Conservation (phyloP, 1,284 basidiomycete genomes). For the Acaromyces ingoldii region DNA sequence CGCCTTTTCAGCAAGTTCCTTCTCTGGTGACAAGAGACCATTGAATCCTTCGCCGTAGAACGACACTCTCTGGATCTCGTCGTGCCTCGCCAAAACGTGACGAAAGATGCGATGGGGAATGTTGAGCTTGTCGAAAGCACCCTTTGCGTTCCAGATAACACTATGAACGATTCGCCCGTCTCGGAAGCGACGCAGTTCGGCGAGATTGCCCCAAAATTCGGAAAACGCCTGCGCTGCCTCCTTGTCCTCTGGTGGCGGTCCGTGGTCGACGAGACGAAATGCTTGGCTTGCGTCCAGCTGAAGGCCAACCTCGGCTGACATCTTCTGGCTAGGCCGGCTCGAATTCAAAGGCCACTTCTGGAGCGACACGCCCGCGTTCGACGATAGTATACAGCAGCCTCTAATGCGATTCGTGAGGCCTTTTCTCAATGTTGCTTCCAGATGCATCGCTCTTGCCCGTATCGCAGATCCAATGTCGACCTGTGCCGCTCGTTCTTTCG, state of each 20-base stretch:
- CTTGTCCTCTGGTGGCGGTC: conserved; percentile 57
- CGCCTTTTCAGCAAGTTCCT: conserved; percentile 35
- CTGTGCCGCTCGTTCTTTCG: not conserved
- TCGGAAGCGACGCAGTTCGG: conserved; percentile 93
- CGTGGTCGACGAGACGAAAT: conserved; percentile 48
- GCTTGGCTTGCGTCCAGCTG: conserved; percentile 38
- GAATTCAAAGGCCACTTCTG: conserved; percentile 22
- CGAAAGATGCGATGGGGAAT: conserved; percentile 72
- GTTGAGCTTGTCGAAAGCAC: conserved; percentile 58
- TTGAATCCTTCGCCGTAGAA: conserved; percentile 63
- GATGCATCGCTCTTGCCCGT: too few species aligned
- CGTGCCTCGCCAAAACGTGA: conserved; percentile 72
- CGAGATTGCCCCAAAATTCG: conserved; percentile 83
- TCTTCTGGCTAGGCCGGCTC: conserved; percentile 13
- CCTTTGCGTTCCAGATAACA: conserved; percentile 70
- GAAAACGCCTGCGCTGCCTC: conserved; percentile 63
- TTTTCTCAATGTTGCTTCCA: conserved; percentile 22
- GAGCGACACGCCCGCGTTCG: too few species aligned
- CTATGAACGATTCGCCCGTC: conserved; percentile 88
- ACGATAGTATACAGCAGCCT: too few species aligned
- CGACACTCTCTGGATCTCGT: conserved; percentile 60
- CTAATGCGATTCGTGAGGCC: conserved; percentile 21
- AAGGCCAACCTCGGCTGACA: conserved; percentile 31
- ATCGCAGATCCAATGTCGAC: conserved; percentile 31
- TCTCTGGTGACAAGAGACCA: conserved; percentile 58